These are phyloP conservation scores for Lipomyces spencermartinsiae DNA, from an alignment of 805 yeast species.

Conservation along the genomic window DNA sequence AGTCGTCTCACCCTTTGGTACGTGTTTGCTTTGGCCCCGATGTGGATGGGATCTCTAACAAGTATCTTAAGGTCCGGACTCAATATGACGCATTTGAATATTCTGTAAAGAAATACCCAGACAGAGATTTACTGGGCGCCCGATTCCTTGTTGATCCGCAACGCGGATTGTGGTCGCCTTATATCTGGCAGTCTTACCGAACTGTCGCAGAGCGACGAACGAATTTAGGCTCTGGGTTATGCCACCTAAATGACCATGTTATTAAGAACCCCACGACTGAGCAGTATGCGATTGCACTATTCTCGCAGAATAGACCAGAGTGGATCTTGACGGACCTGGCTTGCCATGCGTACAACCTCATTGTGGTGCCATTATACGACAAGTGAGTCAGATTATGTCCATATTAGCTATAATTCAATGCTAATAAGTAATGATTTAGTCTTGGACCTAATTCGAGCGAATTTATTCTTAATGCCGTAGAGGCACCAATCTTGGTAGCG, in stretches of 20 bases:
- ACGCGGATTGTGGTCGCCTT: slow-evolving; percentile 52
- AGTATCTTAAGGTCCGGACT: slow-evolving; percentile 46
- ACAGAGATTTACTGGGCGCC: slow-evolving; percentile 50
- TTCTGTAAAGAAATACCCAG: slow-evolving; percentile 42
- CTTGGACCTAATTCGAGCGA: slow-evolving; percentile 65
- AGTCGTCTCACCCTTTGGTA: slow-evolving; percentile 46
- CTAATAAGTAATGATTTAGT: slow-evolving; percentile 43
- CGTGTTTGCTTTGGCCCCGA: slow-evolving; percentile 2
- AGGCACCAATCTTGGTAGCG: slow-evolving; percentile 65
- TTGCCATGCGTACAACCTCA: slow-evolving; percentile 61
- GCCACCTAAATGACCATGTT: slow-evolving; percentile 48
- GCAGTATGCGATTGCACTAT: slow-evolving; percentile 60
- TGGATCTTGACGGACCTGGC: slow-evolving; percentile 77
- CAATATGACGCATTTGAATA: slow-evolving; percentile 47
- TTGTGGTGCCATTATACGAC: slow-evolving; percentile 63
- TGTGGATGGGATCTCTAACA: background rate
- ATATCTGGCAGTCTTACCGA: slow-evolving; percentile 53
- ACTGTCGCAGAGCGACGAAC: slow-evolving; percentile 53
- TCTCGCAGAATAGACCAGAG: slow-evolving; percentile 65
- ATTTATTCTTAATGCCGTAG: slow-evolving; percentile 66
- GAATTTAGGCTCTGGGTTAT: slow-evolving; percentile 62
- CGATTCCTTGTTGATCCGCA: slow-evolving; percentile 47
- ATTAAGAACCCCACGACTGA: slow-evolving; percentile 41
- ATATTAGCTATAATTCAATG: background rate
- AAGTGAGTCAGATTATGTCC: slow-evolving; percentile 15